Conservation (phyloP, 768 basidiomycete genomes). For the Collybia mongolica region DNA sequence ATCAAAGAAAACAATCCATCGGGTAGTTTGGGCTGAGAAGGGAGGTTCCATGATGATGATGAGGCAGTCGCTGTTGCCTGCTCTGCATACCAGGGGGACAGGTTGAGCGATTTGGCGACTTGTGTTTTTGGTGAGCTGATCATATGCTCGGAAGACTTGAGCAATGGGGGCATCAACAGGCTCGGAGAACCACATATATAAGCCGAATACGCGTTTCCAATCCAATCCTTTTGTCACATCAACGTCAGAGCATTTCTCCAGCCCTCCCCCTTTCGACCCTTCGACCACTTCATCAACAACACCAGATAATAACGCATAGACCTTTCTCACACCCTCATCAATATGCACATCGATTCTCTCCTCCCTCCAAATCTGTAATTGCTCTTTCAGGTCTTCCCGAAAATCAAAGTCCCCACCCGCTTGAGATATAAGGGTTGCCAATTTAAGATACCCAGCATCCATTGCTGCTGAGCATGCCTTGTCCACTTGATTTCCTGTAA, state of each 20-base stretch:
- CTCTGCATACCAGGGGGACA: constrained; percentile 52
- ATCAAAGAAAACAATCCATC: constrained; percentile 87
- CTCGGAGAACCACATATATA: constrained; percentile 87
- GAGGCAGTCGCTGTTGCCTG: constrained; percentile 5
- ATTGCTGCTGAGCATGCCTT: constrained; percentile 75
- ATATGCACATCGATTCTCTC: constrained; percentile 73
- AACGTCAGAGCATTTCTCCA: constrained; percentile 52
- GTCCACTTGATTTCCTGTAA: constrained; percentile 88
- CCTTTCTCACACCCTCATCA: constrained; percentile 63
- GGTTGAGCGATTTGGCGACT: constrained; percentile 48
- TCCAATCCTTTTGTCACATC: constrained; percentile 73
- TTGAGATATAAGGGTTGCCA: constrained; percentile 89
- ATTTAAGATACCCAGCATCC: constrained; percentile 74
- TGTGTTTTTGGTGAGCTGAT: constrained; percentile 35
- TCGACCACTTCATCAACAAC: constrained; percentile 55
- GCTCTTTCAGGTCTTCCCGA: constrained; percentile 67
- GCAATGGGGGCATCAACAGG: constrained; percentile 69
- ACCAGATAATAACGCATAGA: constrained; percentile 86
- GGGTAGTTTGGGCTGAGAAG: constrained; percentile 37
- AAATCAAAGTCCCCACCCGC: constrained; percentile 77
- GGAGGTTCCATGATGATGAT: constrained; percentile 38
- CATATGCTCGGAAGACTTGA: constrained; percentile 66
- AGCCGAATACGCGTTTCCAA: constrained; percentile 92
- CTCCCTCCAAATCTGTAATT: constrained; percentile 81
- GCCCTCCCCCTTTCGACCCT: constrained; percentile 49